Percentiles rank a stretch among this genome's conserved stretches.
Conservation (phyloP, 2,329 filamentous ascomycete genomes). For the Neobulgaria alba region DNA sequence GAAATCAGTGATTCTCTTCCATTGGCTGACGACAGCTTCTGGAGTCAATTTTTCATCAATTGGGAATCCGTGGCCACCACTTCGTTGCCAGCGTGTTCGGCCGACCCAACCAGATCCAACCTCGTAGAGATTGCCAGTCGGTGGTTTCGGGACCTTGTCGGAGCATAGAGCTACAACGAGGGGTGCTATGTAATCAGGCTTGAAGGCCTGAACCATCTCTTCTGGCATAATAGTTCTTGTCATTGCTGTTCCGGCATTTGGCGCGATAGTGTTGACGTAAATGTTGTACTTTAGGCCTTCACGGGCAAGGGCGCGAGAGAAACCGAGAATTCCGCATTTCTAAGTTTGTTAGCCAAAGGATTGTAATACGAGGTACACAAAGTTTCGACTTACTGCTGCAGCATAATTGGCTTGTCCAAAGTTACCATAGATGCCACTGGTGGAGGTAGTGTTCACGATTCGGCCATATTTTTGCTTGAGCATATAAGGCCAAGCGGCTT, state of each 20-base stretch:
- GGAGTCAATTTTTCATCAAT: constrained; percentile 75
- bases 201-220: constrained; percentile 97
- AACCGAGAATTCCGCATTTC: constrained; percentile 89
- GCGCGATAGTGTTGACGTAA: constrained; percentile 94
- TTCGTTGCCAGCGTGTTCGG: constrained; percentile 89
- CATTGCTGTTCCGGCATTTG: constrained; percentile 94
- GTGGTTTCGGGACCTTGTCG: constrained; percentile 77
- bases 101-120: constrained; percentile 91
- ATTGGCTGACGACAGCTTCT: constrained; percentile 70
- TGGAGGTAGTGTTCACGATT: constrained; percentile 93
- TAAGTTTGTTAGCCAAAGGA: constrained; percentile 30
- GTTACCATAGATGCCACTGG: constrained; percentile 96
- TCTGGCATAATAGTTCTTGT: constrained; percentile 90
- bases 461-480: constrained; percentile 98
- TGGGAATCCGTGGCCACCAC: constrained; percentile 84
- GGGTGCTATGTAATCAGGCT: constrained; percentile 96
- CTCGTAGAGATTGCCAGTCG: constrained; percentile 86
- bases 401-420: constrained; percentile 98
- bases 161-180: constrained; percentile 76
- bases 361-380: constrained; percentile 27
- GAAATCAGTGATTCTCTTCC: constrained; percentile 76
- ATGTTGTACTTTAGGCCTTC: constrained; percentile 98
- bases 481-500: constrained; percentile 96
- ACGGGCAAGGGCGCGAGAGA: constrained; percentile 84
- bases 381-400: constrained; percentile 56